Conservation (phyloP, 2,329 filamentous ascomycete species). For the Aaosphaeria arxii region DNA sequence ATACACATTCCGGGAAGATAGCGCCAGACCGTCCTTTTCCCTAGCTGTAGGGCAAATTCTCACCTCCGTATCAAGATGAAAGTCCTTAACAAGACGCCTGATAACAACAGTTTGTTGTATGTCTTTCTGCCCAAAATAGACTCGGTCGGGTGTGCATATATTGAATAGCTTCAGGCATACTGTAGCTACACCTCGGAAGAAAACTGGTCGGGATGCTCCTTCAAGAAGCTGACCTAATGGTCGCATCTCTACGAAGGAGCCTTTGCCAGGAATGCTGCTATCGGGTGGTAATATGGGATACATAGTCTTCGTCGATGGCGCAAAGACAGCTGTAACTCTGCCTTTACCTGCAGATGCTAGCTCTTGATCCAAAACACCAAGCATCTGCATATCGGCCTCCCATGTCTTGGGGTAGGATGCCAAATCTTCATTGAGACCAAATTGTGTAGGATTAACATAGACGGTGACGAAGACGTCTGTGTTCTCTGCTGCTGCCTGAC, state of each 20-base stretch:
- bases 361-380: constrained; percentile 68
- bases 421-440: constrained; percentile 84
- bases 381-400: constrained; percentile 67
- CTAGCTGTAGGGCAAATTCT: constrained; percentile 72
- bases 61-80: constrained; percentile 74
- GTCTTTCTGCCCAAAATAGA: constrained; percentile 97
- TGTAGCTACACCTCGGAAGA: constrained; percentile 94
- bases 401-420: constrained; percentile 87
- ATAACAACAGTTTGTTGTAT: constrained; percentile 94
- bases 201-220: constrained; percentile 82
- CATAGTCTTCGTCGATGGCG: constrained; percentile 78
- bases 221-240: constrained; percentile 80
- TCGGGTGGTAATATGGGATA: constrained; percentile 79
- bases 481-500: constrained; percentile 78
- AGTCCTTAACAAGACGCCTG: constrained; percentile 80
- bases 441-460: constrained; percentile 96
- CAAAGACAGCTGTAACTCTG: constrained; percentile 78
- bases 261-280: constrained; percentile 70
- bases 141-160: constrained; percentile 71
- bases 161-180: constrained; percentile 95
- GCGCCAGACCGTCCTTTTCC: constrained; percentile 77
- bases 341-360: constrained; percentile 58
- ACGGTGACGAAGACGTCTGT: constrained; percentile 86
- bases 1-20: constrained; percentile 94
- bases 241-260: constrained; percentile 88